Base-by-base conservation (phyloP, 1,284 basidiomycete genomes). In the Ceratobasidium sp. region DNA sequence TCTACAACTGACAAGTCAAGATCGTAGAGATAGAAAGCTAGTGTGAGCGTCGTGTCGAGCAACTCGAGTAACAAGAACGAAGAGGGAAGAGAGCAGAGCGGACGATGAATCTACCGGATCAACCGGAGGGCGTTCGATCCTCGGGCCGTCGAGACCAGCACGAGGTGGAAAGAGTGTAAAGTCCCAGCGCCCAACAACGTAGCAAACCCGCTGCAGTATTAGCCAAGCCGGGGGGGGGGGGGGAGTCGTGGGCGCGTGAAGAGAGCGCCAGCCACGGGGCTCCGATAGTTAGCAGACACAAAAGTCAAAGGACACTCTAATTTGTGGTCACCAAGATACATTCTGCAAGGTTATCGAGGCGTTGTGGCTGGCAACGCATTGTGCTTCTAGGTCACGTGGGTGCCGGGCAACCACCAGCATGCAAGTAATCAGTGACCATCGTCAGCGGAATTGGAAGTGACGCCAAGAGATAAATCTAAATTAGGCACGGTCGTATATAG, bases 281-380 rank as follows among this genome's bases (percentile, higher is more conserved):
- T 22, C 51, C 31, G n/a, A 58, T 51, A 31, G 46, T 37, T 16
- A 48, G 43, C 29, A 39, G 69, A 56, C 59, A 62, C 58, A 61
- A 62, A 48, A 37, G 22, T 43, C 58, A 37, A 34, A 61, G 56
- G 37, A 24, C 46, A 72, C 41, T 27, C 9, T n/a, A 51, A 51
- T 48, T 39, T 61, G n/a, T 31, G 56, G 69, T 72, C 69, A 62
- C 58, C 24, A 72, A 72, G 69, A 62, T 34, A 39, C 58, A 62
- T 53, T 62, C 46, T 22, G n/a, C 5, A 16, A 41, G 19, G 19
- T 22, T 59, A 59, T 59, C 27, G 34, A 24, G 37, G 37, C 9
- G 34, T 41, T 22, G 58, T 48, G 46, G 46, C 39, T 59, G 34
- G 16, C 58, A 13, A 59, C 58, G 37, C 58, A 59, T 39, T 37